Evolutionary conservation across 768 basidiomycete genomes (phyloP).

Genomic region (Lentinula lateritia): DNA sequence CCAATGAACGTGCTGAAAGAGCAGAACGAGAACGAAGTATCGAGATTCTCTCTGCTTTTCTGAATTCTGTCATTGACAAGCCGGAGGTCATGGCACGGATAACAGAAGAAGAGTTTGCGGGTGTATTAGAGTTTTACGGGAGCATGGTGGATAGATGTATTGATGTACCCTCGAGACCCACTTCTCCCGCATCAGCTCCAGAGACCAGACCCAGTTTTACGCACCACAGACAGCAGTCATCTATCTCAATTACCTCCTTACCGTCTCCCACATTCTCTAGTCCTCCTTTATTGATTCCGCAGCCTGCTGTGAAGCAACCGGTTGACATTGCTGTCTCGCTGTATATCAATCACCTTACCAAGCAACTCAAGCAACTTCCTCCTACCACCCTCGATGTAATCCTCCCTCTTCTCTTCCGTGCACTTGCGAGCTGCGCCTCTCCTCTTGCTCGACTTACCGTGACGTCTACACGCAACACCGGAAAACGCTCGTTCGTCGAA

Average conservation of each 20-base stretch:
- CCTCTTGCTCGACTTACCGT: conserved; percentile 68
- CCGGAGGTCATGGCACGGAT: conserved; percentile 55
- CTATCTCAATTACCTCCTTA: conserved; percentile 4
- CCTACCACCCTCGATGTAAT: conserved; percentile 25
- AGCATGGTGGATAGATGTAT: conserved; percentile 51
- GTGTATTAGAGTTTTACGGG: conserved; percentile 58
- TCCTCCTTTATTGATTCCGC: background rate
- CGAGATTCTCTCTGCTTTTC: conserved; percentile 52
- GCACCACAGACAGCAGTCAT: conserved; percentile 6
- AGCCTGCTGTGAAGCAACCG: conserved; percentile 3
- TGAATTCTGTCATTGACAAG: conserved; percentile 44
- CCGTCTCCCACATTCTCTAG: conserved; percentile 4
- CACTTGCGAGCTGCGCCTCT: conserved; percentile 56
- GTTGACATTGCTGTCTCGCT: background rate
- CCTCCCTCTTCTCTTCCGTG: conserved; percentile 70
- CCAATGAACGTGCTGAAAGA: conserved; percentile 35
- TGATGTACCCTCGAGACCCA: conserved; percentile 19
- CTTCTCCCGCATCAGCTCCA: background rate
- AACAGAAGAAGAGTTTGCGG: conserved; percentile 49
- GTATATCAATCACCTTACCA: conserved; percentile 5
- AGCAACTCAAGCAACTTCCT: conserved; percentile 6
- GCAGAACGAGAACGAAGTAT: conserved; percentile 62
- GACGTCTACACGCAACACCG: conserved; percentile 19
- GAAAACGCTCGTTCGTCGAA: conserved; percentile 37
- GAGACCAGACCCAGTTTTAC: background rate